These are phyloP conservation scores for Phaeosphaeria sp. DNA, from an alignment of 2,329 filamentous ascomycete genomes.

Conservation along the genomic window DNA sequence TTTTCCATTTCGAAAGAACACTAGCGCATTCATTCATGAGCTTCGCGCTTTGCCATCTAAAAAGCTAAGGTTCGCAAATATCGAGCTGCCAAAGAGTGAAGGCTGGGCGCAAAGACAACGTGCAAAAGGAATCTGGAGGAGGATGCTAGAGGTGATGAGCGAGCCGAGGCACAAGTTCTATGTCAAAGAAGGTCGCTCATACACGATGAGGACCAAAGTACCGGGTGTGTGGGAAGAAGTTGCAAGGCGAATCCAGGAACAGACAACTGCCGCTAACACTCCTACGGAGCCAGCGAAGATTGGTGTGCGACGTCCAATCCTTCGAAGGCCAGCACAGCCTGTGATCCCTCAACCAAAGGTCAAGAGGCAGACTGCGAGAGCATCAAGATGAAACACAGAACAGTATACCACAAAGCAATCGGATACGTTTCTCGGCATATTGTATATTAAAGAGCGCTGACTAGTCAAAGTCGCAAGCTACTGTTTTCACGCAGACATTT, in stretches of 20 bases:
- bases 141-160: slow-evolving; percentile 29
- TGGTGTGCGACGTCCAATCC: neutral
- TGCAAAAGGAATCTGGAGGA: slow-evolving; percentile 23
- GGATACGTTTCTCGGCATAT: neutral
- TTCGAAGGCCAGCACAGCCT: slow-evolving; percentile 5
- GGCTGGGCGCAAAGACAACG: slow-evolving; percentile 26
- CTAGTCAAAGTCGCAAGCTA: neutral
- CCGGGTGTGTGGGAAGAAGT: slow-evolving; percentile 47
- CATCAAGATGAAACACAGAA: neutral
- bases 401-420: neutral
- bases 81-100: slow-evolving; percentile 35
- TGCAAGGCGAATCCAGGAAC: slow-evolving; percentile 33
- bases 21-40: slow-evolving; percentile 37
- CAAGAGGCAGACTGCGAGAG: slow-evolving; percentile 35
- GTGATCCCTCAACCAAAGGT: slow-evolving; percentile 15
- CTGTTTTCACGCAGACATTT: neutral
- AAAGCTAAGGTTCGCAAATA: slow-evolving; percentile 40
- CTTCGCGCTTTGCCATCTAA: slow-evolving; percentile 39
- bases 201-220: slow-evolving; percentile 39
- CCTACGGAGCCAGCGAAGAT: neutral
- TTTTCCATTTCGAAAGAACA: slow-evolving; percentile 40
- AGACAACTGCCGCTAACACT: slow-evolving; percentile 15
- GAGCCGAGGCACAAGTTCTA: slow-evolving; percentile 46
- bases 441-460: neutral
- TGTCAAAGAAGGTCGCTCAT: slow-evolving; percentile 41